Conservation (phyloP, 2,329 filamentous ascomycete species). For the Bipolaris gigantea region DNA sequence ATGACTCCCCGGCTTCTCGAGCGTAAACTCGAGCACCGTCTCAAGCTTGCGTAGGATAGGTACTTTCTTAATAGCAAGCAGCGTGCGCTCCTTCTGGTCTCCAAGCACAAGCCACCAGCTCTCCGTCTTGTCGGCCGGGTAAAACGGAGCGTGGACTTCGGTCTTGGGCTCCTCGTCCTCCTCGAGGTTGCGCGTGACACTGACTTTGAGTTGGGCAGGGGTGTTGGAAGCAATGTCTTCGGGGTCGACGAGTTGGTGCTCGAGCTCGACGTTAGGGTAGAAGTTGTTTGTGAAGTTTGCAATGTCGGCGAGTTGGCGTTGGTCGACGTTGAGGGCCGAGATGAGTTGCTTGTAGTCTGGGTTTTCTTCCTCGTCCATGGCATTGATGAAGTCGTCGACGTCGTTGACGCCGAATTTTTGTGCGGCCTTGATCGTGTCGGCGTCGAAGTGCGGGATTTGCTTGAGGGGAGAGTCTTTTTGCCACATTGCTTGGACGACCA, state of each 20-base stretch:
- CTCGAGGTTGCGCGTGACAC: constrained; percentile 80
- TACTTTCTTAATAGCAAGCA: constrained; percentile 92
- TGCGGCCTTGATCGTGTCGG: constrained; percentile 79
- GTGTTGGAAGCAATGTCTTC: constrained; percentile 79
- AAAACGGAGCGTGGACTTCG: constrained; percentile 93
- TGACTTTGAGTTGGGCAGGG: constrained; percentile 79
- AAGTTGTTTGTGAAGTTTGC: constrained; percentile 94
- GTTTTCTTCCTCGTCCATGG: constrained; percentile 96
- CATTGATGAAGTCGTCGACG: constrained; percentile 97
- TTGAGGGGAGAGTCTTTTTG: constrained; percentile 95
- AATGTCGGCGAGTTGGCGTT: constrained; percentile 82
- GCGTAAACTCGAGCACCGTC: constrained; percentile 82
- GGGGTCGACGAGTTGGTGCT: constrained; percentile 81
- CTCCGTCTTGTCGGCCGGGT: constrained; percentile 87
- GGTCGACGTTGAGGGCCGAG: constrained; percentile 74
- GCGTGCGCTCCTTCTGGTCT: constrained; percentile 82
- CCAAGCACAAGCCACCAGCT: constrained; percentile 99
- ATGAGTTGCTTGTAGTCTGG: constrained; percentile 76
- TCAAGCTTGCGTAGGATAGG: constrained; percentile 80
- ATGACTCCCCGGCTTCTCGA: constrained; percentile 81
- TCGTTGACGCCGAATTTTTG: constrained; percentile 84
- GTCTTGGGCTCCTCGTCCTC: constrained; percentile 73
- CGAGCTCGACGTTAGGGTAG: constrained; percentile 91
- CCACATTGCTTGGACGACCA: constrained; percentile 99
- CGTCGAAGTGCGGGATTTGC: constrained; percentile 93